Percentiles rank a stretch among this genome's conserved stretches.
Conservation (phyloP, 2,329 filamentous ascomycete genomes). For the Phialophora verrucosa region DNA sequence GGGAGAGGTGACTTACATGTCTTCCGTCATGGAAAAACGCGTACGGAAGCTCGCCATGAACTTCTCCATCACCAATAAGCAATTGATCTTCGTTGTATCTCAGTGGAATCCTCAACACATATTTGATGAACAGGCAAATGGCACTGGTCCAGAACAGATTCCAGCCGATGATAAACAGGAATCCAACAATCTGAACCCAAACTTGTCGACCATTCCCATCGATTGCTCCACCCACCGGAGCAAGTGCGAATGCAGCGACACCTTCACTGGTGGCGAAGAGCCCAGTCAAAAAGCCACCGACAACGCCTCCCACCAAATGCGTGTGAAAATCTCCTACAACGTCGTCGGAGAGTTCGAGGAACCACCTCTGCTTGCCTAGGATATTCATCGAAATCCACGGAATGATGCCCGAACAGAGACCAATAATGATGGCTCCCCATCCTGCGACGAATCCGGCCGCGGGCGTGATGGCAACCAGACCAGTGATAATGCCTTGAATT, state of each 20-base stretch:
- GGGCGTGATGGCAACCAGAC: conserved; percentile 59
- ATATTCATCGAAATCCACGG: conserved; percentile 60
- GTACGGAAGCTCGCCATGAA: conserved; percentile 57
- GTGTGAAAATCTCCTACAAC: conserved; percentile 58
- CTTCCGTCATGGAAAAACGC: conserved; percentile 41
- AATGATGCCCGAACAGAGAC: conserved; percentile 52
- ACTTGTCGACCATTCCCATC: conserved; percentile 59
- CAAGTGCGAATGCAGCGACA: conserved; percentile 54
- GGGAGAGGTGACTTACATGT: conserved; percentile 19
- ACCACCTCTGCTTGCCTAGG: conserved; percentile 55
- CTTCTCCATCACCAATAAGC: conserved; percentile 54
- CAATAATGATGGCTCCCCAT: conserved; percentile 59
- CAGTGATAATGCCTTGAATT: conserved; percentile 60
- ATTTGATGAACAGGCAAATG: conserved; percentile 59
- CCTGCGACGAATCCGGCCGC: conserved; percentile 58
- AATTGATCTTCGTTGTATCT: conserved; percentile 56
- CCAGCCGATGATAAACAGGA: conserved; percentile 57
- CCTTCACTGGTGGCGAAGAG: conserved; percentile 67
- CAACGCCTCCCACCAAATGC: conserved; percentile 57
- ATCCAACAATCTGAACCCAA: conserved; percentile 57
- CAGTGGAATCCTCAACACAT: conserved; percentile 55
- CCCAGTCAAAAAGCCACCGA: conserved; percentile 65
- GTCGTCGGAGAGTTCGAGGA: conserved; percentile 66
- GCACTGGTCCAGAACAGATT: conserved; percentile 58
- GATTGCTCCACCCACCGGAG: conserved; percentile 56